Conservation (phyloP, 495 filamentous ascomycete genomes). For the Hypoxylon lenormandii region DNA sequence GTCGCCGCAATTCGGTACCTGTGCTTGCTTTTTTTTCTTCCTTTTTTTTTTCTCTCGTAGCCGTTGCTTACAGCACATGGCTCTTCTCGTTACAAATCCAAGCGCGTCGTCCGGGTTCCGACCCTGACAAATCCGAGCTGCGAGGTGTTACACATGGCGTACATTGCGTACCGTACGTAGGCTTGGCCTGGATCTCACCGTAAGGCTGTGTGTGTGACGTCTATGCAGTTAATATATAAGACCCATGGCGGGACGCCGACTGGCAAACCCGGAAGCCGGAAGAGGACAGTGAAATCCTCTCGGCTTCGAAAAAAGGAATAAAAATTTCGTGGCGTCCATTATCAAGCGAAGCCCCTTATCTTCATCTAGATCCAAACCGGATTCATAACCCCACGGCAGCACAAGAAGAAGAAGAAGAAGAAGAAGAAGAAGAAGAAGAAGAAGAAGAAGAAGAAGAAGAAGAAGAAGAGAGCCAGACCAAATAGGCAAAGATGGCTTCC, state of each 20-base stretch:
- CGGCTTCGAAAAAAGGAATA: not conserved
- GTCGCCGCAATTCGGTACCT: not conserved
- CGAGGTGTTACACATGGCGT: not conserved
- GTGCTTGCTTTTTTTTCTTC: too few relatives aligned
- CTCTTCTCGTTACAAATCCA: slow-evolving; percentile 4
- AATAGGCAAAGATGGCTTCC: slow-evolving; percentile 39
- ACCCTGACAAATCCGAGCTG: slow-evolving; percentile 14
- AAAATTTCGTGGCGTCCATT: not conserved
- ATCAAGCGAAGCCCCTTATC: not conserved
- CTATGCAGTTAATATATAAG: not conserved
- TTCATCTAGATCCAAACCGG: not conserved
- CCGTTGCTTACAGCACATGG: slow-evolving; percentile 1
- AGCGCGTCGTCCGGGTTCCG: not conserved
- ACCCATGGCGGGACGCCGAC: too few relatives aligned
- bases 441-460: too few relatives aligned
- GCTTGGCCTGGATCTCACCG: not conserved
- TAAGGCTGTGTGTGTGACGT: not conserved
- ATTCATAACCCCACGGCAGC: too few relatives aligned
- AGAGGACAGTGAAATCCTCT: too few relatives aligned
- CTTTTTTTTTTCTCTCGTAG: not conserved
- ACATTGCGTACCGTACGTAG: not conserved
- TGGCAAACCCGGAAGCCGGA: too few relatives aligned
- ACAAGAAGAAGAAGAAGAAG: too few relatives aligned
- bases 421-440: too few relatives aligned
- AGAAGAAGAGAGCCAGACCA: not conserved